Base-by-base conservation (phyloP, 495 filamentous ascomycete genomes). In the Beverwykella pulmonaria region DNA sequence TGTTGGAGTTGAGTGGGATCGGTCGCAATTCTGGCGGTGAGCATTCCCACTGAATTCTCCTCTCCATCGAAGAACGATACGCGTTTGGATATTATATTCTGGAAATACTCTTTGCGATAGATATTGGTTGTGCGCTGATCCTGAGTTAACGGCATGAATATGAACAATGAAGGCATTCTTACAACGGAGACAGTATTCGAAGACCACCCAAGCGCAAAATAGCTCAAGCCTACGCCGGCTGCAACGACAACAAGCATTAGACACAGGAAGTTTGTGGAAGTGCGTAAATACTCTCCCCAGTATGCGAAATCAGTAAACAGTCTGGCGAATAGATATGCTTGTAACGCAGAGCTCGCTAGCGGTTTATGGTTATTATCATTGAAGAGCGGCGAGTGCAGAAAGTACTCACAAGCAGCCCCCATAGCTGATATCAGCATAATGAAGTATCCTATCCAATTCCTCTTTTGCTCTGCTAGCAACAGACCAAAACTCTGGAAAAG, bases 401-500 rank as follows among this genome's bases (percentile, higher is more conserved):
- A 92, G 92, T 75, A 97, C 94, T 25, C 53, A 65, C 62, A 27
- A 15, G 22, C 62, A 15, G 62, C 62, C 27, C 53, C 62, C 12
- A 34, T 44, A 17, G 53, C 36, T n/a, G 15, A 32, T 20, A 63
- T 23, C 5, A 63, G n/a, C 17, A 63, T 55, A 22, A 63, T n/a
- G 1, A 56, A n/a, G 25, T 63, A 63, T 25, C 61, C 23, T 15
- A 20, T n/a, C 61, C 61, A 55, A 34, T 63, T 34, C 7, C 52
- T 25, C 17, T 36, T 54, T 20, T 63, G 61, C 25, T 63, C 61
- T 6, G 15, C 25, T 9, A 63, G 6, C 14, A 63, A 32, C 12
- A 96, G 81, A 1, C 90, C 95, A 0, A 91, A 90, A 9, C 81
- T 78, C 30, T 91, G 87, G 64, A 87, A 87, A 9, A 96, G 75